A percentile compares a stretch with the other conserved stretches of the same genome.
phyloP scores from a whole-genome alignment of 78 protist genomes.

The Dictyostelium discoideum region DNA sequence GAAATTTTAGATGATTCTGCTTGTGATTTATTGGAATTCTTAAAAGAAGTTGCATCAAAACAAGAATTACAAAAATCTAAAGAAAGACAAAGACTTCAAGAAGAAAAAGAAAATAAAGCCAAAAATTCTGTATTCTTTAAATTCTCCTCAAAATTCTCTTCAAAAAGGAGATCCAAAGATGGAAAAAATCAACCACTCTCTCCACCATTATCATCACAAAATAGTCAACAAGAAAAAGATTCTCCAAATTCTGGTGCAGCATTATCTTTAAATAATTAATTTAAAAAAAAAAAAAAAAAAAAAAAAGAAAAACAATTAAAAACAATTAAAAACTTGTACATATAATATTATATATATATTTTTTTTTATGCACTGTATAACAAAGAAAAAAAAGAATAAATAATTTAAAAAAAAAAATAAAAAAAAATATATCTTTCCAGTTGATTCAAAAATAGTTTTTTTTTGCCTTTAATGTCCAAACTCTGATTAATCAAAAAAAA shows the following conservation, averaged over 20 bases:
- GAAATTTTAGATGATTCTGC: slow-evolving; percentile 35
- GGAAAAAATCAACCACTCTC: background rate
- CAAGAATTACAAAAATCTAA: background rate
- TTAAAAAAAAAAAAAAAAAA: background rate
- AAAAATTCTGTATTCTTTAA: slow-evolving; percentile 3
- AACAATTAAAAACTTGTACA: background rate
- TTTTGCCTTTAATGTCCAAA: too few species aligned
- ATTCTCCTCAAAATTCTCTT: background rate
- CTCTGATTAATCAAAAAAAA: too few species aligned
- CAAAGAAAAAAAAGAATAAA: background rate
- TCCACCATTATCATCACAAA: background rate
- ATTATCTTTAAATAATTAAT: background rate
- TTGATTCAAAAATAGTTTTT: too few species aligned
- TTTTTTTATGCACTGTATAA: background rate
- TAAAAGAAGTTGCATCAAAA: slow-evolving; percentile 21
- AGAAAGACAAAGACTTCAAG: background rate
- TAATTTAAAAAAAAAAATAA: background rate
- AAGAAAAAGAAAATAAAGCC: background rate
- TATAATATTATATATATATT: background rate
- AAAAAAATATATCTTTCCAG: too few species aligned
- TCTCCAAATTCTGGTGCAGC: background rate
- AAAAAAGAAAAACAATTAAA: too few species aligned
- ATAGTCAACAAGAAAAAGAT: background rate
- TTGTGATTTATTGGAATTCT: slow-evolving; percentile 35
- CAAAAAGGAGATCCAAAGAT: background rate